A percentile compares a stretch with the other conserved stretches of the same genome.
phyloP scores from a whole-genome alignment of 371 early-diverging fungal species.

The Sporodiniella umbellata region DNA sequence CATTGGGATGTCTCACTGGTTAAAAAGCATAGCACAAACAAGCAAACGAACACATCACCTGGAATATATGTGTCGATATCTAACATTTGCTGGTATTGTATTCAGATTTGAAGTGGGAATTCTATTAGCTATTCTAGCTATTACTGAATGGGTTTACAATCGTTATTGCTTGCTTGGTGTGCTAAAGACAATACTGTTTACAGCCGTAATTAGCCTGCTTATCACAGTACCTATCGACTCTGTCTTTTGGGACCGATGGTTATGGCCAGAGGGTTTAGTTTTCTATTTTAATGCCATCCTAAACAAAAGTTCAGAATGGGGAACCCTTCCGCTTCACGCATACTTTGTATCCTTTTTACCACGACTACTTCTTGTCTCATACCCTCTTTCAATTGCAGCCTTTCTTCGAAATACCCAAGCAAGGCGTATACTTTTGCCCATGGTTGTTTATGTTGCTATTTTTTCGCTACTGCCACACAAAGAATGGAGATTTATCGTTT shows the following conservation, averaged over 20 bases:
- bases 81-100: slow-evolving; percentile 64
- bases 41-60: slow-evolving; percentile 23
- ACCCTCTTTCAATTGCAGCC: slow-evolving; percentile 60
- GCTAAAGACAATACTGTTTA: slow-evolving; percentile 15
- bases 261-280: slow-evolving; percentile 87
- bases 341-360: slow-evolving; percentile 78
- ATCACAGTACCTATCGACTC: slow-evolving; percentile 74
- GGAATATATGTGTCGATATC: slow-evolving; percentile 49
- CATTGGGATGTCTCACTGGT: slow-evolving; percentile 39
- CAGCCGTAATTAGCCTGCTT: slow-evolving; percentile 36
- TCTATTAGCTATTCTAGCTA: slow-evolving; percentile 39
- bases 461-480: slow-evolving; percentile 90
- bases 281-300: slow-evolving; percentile 86
- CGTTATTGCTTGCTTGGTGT: slow-evolving; percentile 19
- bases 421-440: slow-evolving; percentile 56
- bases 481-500: slow-evolving; percentile 95
- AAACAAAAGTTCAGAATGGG: slow-evolving; percentile 82
- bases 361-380: slow-evolving; percentile 65
- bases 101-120: slow-evolving; percentile 83
- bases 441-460: slow-evolving; percentile 51
- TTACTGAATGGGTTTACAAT: slow-evolving; percentile 28
- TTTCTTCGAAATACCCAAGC: slow-evolving; percentile 35
- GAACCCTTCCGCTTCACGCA: slow-evolving; percentile 71
- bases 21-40: slow-evolving; percentile 18
- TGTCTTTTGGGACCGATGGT: slow-evolving; percentile 71